Conservation (phyloP, 2,329 filamentous ascomycete genomes). For the Diaporthe eres region DNA sequence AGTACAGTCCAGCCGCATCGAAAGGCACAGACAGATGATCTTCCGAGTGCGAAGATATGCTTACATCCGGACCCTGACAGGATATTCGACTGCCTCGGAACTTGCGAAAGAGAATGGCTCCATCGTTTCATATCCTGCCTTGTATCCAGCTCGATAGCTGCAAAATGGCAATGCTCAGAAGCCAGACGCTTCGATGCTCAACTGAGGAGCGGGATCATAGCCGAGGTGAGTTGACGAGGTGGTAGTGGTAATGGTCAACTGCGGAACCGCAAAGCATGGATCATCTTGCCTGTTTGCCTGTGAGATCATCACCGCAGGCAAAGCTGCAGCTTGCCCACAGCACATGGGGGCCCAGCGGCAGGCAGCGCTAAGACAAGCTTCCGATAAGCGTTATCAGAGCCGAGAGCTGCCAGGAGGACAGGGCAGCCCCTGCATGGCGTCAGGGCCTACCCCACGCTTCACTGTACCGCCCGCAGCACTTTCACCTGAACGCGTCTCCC, state of each 20-base stretch:
- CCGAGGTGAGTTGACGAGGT: not conserved
- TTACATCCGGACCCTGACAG: conserved; percentile 77
- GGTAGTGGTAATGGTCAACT: not conserved
- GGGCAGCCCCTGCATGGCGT: not conserved
- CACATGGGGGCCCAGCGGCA: not conserved
- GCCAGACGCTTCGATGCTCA: not conserved
- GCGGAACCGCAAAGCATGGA: not conserved
- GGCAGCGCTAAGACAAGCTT: not conserved
- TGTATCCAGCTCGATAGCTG: conserved; percentile 1
- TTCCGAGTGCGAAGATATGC: conserved; percentile 43
- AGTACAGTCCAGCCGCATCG: not conserved
- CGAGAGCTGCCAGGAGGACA: not conserved
- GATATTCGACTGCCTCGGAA: conserved; percentile 85
- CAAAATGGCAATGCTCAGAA: not conserved
- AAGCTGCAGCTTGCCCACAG: not conserved
- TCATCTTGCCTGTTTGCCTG: not conserved
- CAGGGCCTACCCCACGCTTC: conserved; percentile 15
- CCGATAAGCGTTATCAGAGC: conserved; percentile 16
- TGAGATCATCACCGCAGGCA: conserved; percentile 2
- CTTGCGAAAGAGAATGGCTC: conserved; percentile 97
- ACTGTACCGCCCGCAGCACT: conserved; percentile 13
- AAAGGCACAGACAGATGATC: not conserved
- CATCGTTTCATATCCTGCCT: conserved; percentile 65
- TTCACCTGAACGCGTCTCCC: conserved; percentile 31
- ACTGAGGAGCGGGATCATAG: not conserved